Evolutionary conservation across 1,139 yeast species (phyloP).

Genomic region (Kluyveromyces marxianus): DNA sequence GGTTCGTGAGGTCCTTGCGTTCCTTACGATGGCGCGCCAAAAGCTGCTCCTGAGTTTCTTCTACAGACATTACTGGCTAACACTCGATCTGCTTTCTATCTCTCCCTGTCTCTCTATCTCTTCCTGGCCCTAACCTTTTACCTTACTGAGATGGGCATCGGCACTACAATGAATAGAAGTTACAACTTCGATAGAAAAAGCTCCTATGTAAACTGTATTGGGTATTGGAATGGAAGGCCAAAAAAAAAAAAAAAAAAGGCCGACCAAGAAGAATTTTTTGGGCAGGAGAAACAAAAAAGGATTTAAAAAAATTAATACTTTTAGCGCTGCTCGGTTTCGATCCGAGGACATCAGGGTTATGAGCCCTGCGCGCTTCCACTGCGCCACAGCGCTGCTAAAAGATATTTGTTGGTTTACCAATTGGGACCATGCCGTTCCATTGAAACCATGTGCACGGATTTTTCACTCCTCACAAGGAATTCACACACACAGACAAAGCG

Average conservation of each 20-base stretch:
- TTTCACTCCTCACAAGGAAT: background rate
- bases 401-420: background rate
- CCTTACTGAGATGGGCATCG: background rate
- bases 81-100: background rate
- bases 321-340: constrained; percentile 99
- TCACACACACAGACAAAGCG: too few relatives aligned
- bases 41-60: constrained; percentile 45
- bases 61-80: background rate
- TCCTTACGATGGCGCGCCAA: constrained; percentile 63
- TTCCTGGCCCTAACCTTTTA: background rate
- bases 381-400: constrained; percentile 82
- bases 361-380: constrained; percentile 99
- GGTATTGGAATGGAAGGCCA: too few relatives aligned
- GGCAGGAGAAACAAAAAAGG: background rate
- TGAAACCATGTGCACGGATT: too few relatives aligned
- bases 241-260: too few relatives aligned
- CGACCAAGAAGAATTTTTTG: background rate
- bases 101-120: background rate
- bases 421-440: too few relatives aligned
- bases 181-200: too few relatives aligned
- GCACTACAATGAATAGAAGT: too few relatives aligned
- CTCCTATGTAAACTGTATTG: too few relatives aligned
- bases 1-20: constrained; percentile 54
- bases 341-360: constrained; percentile 99
- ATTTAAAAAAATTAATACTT: constrained; percentile 13